Evolutionary conservation across 2,329 filamentous ascomycete species (phyloP).

Genomic region (Berkeleyomyces basicola): DNA sequence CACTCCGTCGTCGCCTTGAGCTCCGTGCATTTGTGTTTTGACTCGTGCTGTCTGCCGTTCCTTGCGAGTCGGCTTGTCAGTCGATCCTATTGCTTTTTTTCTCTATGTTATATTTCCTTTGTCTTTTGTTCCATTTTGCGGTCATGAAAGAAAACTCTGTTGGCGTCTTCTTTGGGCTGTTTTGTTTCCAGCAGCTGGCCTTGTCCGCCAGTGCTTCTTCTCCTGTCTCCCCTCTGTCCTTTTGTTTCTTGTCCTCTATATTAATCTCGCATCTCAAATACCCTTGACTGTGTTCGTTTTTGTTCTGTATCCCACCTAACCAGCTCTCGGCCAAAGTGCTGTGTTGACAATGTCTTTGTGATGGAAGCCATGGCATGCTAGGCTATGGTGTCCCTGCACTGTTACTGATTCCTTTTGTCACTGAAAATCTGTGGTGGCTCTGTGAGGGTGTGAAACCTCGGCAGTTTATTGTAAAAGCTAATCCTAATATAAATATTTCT

Average conservation of each 20-base stretch:
- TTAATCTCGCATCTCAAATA: background rate
- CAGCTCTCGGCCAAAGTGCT: background rate
- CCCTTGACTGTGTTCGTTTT: background rate
- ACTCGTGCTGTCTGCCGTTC: background rate
- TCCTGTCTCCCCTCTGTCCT: background rate
- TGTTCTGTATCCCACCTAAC: background rate
- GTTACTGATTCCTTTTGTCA: background rate
- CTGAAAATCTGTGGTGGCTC: background rate
- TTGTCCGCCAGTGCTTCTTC: background rate
- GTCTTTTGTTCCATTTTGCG: background rate
- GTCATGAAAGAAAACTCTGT: background rate
- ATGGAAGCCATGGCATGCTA: background rate
- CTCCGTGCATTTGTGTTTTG: background rate
- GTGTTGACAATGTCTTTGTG: background rate
- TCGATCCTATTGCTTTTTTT: background rate
- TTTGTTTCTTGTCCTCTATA: background rate
- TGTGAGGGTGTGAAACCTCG: background rate
- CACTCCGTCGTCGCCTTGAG: background rate
- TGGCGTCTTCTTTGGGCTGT: background rate
- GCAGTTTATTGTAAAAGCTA: background rate
- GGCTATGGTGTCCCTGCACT: background rate
- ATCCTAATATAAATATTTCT: background rate
- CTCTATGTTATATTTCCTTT: background rate
- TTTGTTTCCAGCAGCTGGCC: background rate
- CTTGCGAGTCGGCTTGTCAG: background rate